Conservation (phyloP, 345 rosid genomes). For the Gynandropsis gynandra region DNA sequence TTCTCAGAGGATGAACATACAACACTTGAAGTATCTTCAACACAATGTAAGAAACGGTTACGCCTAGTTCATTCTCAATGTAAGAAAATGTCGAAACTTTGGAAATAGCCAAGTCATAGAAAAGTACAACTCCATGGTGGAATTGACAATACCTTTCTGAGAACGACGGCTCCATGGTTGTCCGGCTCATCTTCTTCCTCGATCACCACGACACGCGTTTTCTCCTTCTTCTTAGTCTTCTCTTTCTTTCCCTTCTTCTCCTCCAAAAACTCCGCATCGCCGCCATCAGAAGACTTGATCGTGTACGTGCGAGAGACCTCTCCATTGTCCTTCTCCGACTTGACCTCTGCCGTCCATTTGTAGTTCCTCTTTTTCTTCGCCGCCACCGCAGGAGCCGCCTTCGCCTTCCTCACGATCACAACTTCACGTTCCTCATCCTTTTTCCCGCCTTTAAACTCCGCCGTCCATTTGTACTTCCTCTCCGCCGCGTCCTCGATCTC, state of each 20-base stretch:
- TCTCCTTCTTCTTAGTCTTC: constrained; percentile 41
- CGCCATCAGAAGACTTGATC: constrained; percentile 52
- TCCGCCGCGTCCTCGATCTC: constrained; percentile 48
- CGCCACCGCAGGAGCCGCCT: constrained; percentile 36
- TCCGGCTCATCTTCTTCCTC: constrained; percentile 36
- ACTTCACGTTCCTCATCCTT: constrained; percentile 18
- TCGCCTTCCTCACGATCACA: constrained; percentile 19
- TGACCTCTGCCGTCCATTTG: constrained; percentile 73
- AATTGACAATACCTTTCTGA: constrained; percentile 48
- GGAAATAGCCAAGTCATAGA: neutral
- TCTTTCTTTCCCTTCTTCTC: constrained; percentile 36
- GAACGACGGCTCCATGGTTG: constrained; percentile 44
- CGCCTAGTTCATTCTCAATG: too few species aligned
- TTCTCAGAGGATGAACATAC: too few species aligned
- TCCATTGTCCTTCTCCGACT: constrained; percentile 49
- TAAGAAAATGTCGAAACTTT: neutral
- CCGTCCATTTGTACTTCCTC: constrained; percentile 27
- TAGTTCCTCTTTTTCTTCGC: constrained; percentile 30
- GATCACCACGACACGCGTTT: constrained; percentile 59
- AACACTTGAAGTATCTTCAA: too few species aligned
- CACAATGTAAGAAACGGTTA: too few species aligned
- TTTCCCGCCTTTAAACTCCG: constrained; percentile 20
- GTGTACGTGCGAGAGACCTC: constrained; percentile 46
- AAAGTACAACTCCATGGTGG: constrained; percentile 18
- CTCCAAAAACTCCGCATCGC: constrained; percentile 32